A percentile compares a stretch with the other conserved stretches of the same genome.
Conservation (phyloP, 257 asterid genomes). For the Craterostigma plantagineum region DNA sequence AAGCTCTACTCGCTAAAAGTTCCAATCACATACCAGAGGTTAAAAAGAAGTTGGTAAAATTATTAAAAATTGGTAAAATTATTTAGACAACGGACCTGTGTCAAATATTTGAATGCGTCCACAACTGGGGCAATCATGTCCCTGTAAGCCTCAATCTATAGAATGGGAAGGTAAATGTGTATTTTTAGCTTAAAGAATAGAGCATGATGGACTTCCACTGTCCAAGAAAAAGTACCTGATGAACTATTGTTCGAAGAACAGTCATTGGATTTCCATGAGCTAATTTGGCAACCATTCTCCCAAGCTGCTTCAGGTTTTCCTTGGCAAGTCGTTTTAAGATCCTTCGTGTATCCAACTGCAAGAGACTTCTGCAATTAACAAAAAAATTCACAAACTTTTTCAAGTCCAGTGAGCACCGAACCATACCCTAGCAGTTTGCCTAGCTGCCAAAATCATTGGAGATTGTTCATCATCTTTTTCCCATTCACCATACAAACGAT, state of each 20-base stretch:
- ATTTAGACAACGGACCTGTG: slow-evolving; percentile 42
- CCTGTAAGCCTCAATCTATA: slow-evolving; percentile 98
- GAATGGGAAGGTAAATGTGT: slow-evolving; percentile 6
- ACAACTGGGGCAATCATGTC: slow-evolving; percentile 99
- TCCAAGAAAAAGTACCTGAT: slow-evolving; percentile 39
- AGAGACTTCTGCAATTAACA: slow-evolving; percentile 10
- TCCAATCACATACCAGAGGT: not conserved
- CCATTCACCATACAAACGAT: slow-evolving; percentile 98
- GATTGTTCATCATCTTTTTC: slow-evolving; percentile 84
- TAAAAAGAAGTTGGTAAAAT: too few relatives aligned
- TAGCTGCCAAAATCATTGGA: slow-evolving; percentile 87
- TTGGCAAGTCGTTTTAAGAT: slow-evolving; percentile 92
- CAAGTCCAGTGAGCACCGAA: slow-evolving; percentile 5
- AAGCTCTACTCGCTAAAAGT: not conserved
- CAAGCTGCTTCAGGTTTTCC: slow-evolving; percentile 97
- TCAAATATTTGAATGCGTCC: slow-evolving; percentile 94
- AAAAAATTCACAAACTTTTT: slow-evolving; percentile 5
- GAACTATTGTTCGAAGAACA: slow-evolving; percentile 91
- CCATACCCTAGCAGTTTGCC: slow-evolving; percentile 86
- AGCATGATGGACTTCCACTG: slow-evolving; percentile 5
- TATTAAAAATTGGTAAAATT: slow-evolving; percentile 8
- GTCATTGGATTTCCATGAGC: slow-evolving; percentile 99
- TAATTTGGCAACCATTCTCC: slow-evolving; percentile 98
- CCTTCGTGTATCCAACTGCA: slow-evolving; percentile 96
- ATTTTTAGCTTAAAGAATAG: slow-evolving; percentile 14